Conservation (phyloP, 83 land plant species). For the Thuja plicata region DNA sequence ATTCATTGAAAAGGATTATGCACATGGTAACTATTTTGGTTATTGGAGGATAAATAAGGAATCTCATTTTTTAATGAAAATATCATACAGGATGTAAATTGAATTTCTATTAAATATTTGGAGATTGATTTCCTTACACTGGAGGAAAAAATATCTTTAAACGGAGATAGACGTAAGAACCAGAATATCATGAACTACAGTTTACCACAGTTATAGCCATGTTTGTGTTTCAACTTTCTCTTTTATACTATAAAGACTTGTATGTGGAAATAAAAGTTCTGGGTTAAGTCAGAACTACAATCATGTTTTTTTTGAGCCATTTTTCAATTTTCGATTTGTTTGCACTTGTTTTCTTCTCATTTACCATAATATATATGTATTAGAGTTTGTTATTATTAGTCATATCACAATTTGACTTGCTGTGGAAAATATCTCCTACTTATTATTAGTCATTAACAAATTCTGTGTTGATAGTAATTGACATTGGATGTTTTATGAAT, state of each 20-base stretch:
- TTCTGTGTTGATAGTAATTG: not conserved
- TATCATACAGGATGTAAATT: not conserved
- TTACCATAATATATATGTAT: not conserved
- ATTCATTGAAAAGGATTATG: not conserved
- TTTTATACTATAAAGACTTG: not conserved
- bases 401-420: no score
- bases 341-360: not conserved
- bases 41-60: not conserved
- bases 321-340: not conserved
- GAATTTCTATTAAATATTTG: not conserved
- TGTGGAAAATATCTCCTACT: no score
- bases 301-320: not conserved
- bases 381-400: no score
- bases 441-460: not conserved
- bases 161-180: not conserved
- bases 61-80: not conserved
- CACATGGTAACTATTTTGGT: not conserved
- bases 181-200: not conserved
- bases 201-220: not conserved
- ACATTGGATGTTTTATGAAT: not conserved
- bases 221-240: not conserved
- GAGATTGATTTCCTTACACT: not conserved
- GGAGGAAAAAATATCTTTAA: not conserved
- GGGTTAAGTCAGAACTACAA: not conserved
- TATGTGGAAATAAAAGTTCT: not conserved